Base-by-base conservation (phyloP, 371 early-diverging fungal genomes). In the Syncephalastrum sp. region DNA sequence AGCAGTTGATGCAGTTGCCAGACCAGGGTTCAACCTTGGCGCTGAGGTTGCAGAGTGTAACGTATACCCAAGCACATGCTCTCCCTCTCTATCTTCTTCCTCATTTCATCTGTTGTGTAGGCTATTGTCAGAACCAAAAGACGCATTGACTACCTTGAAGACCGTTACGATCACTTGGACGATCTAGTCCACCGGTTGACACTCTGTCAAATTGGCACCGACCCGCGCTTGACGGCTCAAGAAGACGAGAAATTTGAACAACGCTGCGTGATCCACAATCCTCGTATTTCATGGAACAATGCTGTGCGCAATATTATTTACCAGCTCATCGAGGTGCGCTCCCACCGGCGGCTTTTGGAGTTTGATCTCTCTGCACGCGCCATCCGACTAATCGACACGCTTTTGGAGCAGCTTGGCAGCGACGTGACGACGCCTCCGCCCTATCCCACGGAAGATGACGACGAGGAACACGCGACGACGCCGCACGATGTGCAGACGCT, bases 131-230 rank as follows among this genome's bases (percentile, higher is more conserved):
- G 61, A 27, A 49, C 66, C 6, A 47, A 58, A 0, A 53, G 19
- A 4, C 38, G 38, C 8, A 33, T 33, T 2, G 47, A 53, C 63
- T 0, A 60, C 69, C 7, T 73, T 78, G 53, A 68, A 69, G 10
- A 54, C 63, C 24, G 74, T 73, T 57, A 57, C 68, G 13, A 46
- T 69, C 16, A 52, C 61, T 3, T 53, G 57, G 43, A 77, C 77
- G 79, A 77, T 73, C 38, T 69, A 73, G 15, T 19, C 65, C 12
- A 66, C 73, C 69, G 75, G 77, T 1, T 56, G 73, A 44, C 38
- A 0, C 38, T 33, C 12, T 33, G 38, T 33, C 38, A 33, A 33
- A 33, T 33, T 10, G 38, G 38, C 10, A 33, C 38, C 38, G 38
- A 33, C 8, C 38, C 38, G 38, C 6, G 38, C 38, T 33, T 33